These are phyloP conservation scores for Ascosphaera pollenicola DNA, from an alignment of 2,329 filamentous ascomycete species.

Conservation along the genomic window DNA sequence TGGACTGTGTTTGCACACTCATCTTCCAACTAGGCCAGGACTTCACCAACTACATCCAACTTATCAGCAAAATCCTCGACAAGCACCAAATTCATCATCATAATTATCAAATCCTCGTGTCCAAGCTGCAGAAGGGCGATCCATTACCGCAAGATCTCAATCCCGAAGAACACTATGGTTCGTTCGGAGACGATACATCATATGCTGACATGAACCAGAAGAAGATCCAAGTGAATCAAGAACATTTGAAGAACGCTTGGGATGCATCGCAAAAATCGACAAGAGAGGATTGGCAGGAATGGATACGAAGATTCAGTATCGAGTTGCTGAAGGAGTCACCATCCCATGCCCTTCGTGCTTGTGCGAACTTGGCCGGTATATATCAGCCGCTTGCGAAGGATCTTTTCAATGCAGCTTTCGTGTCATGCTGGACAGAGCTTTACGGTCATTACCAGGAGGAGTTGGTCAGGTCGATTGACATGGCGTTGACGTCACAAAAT, in stretches of 20 bases:
- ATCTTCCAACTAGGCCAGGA: slow-evolving; percentile 94
- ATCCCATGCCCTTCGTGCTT: slow-evolving; percentile 82
- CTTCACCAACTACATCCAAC: slow-evolving; percentile 82
- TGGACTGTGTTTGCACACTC: slow-evolving; percentile 85
- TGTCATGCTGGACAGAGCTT: slow-evolving; percentile 95
- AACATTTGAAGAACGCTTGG: slow-evolving; percentile 93
- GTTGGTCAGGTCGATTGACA: slow-evolving; percentile 85
- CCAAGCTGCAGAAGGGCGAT: slow-evolving; percentile 85
- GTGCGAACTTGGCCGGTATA: slow-evolving; percentile 71
- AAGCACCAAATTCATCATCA: slow-evolving; percentile 64
- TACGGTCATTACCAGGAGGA: slow-evolving; percentile 97
- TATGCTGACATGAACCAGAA: slow-evolving; percentile 73
- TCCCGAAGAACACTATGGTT: slow-evolving; percentile 58
- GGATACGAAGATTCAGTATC: slow-evolving; percentile 91
- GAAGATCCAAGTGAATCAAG: slow-evolving; percentile 92
- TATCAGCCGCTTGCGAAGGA: slow-evolving; percentile 82
- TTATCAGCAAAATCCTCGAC: slow-evolving; percentile 67
- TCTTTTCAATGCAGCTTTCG: slow-evolving; percentile 96
- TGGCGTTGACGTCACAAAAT: slow-evolving; percentile 81
- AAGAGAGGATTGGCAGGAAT: slow-evolving; percentile 97
- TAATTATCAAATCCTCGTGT: slow-evolving; percentile 81
- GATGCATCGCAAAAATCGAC: slow-evolving; percentile 93
- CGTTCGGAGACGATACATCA: slow-evolving; percentile 56
- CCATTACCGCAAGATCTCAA: slow-evolving; percentile 87
- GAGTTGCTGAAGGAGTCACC: slow-evolving; percentile 88